These are phyloP conservation scores for Clonostachys sp. DNA, from an alignment of 2,329 filamentous ascomycete genomes.

Conservation along the genomic window DNA sequence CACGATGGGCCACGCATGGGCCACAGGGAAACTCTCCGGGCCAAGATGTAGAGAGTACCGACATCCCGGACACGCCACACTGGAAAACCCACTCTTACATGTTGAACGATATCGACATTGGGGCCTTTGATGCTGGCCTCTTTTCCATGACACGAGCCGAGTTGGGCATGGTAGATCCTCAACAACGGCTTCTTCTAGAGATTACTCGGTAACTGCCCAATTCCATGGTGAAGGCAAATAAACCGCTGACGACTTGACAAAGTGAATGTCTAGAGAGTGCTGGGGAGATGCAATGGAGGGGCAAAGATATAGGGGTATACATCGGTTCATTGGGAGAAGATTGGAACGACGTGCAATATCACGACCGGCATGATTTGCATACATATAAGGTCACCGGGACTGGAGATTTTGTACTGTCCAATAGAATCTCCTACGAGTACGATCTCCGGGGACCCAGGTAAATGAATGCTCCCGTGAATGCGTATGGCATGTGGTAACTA, in stretches of 20 bases:
- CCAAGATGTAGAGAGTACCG: too few species aligned
- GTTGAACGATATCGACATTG: too few species aligned
- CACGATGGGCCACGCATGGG: too few species aligned
- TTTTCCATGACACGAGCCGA: constrained; percentile 25
- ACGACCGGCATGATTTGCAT: constrained; percentile 8
- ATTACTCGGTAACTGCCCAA: constrained; percentile 7
- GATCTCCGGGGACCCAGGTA: not conserved
- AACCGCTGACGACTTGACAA: not conserved
- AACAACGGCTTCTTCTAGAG: not conserved
- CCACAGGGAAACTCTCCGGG: too few species aligned
- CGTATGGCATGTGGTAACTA: too few species aligned
- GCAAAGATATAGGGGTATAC: constrained; percentile 21
- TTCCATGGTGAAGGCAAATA: too few species aligned
- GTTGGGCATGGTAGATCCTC: not conserved
- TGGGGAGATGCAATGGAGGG: constrained; percentile 8
- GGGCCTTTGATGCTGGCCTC: constrained; percentile 21
- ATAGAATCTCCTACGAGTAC: not conserved
- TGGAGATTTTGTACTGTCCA: not conserved
- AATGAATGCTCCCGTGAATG: too few species aligned
- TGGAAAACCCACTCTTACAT: too few species aligned
- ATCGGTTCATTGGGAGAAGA: constrained; percentile 25
- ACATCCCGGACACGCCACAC: too few species aligned
- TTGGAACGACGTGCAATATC: constrained; percentile 15
- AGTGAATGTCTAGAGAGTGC: constrained; percentile 30
- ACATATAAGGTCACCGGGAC: constrained; percentile 8